These are phyloP conservation scores for Fusarium citri DNA, from an alignment of 2,329 filamentous ascomycete genomes.

Conservation along the genomic window DNA sequence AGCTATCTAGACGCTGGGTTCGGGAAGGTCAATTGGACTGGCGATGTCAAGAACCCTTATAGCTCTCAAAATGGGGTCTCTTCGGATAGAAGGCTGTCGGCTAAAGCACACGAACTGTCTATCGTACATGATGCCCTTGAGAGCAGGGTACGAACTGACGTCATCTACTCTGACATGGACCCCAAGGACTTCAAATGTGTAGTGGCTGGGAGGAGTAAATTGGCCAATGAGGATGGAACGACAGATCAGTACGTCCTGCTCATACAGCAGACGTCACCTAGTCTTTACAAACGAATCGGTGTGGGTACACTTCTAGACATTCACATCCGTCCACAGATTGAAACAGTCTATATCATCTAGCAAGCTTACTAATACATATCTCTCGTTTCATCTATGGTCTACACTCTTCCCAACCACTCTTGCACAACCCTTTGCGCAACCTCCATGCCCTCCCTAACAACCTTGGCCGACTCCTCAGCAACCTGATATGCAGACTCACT, in stretches of 20 bases:
- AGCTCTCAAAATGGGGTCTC: no score
- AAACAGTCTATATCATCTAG: background rate
- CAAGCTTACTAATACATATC: background rate
- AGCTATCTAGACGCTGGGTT: background rate
- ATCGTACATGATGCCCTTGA: no score
- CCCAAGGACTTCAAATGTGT: background rate
- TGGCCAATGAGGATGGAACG: background rate
- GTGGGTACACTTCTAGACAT: background rate
- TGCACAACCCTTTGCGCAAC: constrained; percentile 22
- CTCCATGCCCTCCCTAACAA: constrained; percentile 23
- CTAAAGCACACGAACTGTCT: no score
- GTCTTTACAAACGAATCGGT: background rate
- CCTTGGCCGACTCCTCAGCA: constrained; percentile 13
- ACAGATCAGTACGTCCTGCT: background rate
- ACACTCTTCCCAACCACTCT: constrained; percentile 19
- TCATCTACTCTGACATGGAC: background rate
- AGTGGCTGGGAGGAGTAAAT: background rate
- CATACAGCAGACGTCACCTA: background rate
- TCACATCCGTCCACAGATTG: no score
- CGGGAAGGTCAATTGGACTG: background rate
- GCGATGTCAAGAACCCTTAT: no score
- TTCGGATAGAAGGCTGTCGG: no score
- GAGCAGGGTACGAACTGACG: background rate
- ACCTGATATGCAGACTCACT: constrained; percentile 21
- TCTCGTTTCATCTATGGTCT: background rate